Percentiles rank a stretch among this genome's conserved stretches.
Conservation (phyloP, 345 rosid genomes). For the Lepidium sativum region DNA sequence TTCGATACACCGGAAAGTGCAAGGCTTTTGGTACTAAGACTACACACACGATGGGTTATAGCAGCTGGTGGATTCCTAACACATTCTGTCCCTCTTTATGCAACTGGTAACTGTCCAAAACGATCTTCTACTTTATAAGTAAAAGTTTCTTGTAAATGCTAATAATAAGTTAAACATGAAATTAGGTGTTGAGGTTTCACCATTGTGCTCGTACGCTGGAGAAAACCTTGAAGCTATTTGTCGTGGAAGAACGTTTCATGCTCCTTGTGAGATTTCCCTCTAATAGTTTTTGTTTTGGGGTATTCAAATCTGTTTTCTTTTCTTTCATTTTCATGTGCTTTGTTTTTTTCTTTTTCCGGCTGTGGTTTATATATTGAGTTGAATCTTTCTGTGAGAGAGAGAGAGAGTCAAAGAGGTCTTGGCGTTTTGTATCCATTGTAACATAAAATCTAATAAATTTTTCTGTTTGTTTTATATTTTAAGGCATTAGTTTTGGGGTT, state of each 20-base stretch:
- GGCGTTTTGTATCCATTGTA: slow-evolving; percentile 28
- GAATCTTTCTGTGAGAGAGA: slow-evolving; percentile 2
- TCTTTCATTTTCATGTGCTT: neutral
- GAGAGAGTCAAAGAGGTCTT: neutral
- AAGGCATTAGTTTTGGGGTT: neutral
- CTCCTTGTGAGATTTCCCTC: slow-evolving; percentile 94
- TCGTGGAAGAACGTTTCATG: slow-evolving; percentile 97
- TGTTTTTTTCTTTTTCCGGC: neutral
- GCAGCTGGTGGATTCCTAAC: slow-evolving; percentile 98
- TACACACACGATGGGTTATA: slow-evolving; percentile 86
- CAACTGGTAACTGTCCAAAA: slow-evolving; percentile 53
- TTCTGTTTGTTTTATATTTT: neutral
- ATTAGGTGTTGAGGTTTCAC: slow-evolving; percentile 96
- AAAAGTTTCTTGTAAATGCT: neutral
- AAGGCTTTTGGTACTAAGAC: slow-evolving; percentile 68
- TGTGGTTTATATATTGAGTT: slow-evolving; percentile 5
- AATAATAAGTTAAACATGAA: neutral
- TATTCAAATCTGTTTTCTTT: neutral
- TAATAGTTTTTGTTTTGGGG: slow-evolving; percentile 22
- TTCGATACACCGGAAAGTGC: slow-evolving; percentile 98
- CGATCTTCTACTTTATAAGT: neutral
- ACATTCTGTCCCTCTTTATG: slow-evolving; percentile 90
- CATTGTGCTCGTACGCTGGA: slow-evolving; percentile 81
- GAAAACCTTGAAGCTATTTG: slow-evolving; percentile 94
- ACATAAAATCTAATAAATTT: slow-evolving; percentile 22